A percentile compares a stretch with the other conserved stretches of the same genome.
Evolutionary conservation across 2,329 filamentous ascomycete genomes (phyloP).

Genomic region (Talaromyces sp.): DNA sequence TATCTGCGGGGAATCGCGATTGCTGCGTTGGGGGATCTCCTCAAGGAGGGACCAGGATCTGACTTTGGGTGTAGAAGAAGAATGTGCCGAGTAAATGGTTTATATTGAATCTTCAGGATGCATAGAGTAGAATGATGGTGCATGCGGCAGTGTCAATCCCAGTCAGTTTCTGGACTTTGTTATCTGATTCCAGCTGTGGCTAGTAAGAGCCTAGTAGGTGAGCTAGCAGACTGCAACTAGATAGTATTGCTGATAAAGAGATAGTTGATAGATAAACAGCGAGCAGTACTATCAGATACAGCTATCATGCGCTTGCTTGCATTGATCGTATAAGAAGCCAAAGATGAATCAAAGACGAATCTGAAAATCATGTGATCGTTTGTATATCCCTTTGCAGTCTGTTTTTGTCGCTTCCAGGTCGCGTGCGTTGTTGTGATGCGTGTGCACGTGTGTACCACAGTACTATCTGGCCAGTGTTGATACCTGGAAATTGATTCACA

Average conservation of each 20-base stretch:
- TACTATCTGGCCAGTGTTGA: background rate
- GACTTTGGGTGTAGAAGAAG: background rate
- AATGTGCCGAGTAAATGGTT: background rate
- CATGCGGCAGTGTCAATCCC: background rate
- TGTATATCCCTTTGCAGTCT: background rate
- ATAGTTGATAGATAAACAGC: slow-evolving; percentile 2
- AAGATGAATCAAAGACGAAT: background rate
- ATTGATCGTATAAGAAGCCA: background rate
- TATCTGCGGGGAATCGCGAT: background rate
- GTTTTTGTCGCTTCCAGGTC: background rate
- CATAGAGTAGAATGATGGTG: background rate
- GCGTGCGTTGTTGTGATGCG: background rate
- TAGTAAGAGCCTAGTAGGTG: slow-evolving; percentile 1
- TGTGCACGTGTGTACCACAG: background rate
- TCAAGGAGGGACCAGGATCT: background rate
- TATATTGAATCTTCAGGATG: background rate
- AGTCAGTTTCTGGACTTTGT: background rate
- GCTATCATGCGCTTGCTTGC: background rate
- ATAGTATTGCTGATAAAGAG: slow-evolving; percentile 1
- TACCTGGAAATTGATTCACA: background rate
- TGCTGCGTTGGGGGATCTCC: background rate
- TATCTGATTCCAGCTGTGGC: background rate
- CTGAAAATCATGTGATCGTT: background rate
- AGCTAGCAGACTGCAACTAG: background rate
- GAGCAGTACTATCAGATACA: background rate